Conservation (phyloP, 148 eudicot species). For the Silene conica region DNA sequence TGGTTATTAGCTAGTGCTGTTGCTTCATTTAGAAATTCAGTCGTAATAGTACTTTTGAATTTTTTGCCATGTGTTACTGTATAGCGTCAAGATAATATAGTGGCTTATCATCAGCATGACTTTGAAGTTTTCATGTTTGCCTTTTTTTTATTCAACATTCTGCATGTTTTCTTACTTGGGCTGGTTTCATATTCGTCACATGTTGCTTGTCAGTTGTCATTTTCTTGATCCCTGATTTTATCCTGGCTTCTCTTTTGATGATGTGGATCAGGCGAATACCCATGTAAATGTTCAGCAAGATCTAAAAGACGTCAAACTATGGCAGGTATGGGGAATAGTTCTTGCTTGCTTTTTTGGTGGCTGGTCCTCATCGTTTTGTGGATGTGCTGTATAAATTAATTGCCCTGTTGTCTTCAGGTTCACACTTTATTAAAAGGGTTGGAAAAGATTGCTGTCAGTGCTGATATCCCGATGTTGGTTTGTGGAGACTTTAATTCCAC, state of each 20-base stretch:
- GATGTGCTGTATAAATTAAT: background rate
- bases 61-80: background rate
- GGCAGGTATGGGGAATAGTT: conserved; percentile 59
- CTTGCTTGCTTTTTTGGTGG: background rate
- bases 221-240: conserved; percentile 9
- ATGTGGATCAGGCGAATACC: conserved; percentile 78
- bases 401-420: conserved; percentile 45
- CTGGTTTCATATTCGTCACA: background rate
- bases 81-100: background rate
- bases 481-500: conserved; percentile 96
- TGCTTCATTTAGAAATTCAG: no score
- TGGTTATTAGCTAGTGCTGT: background rate
- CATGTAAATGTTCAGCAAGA: conserved; percentile 92
- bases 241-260: background rate
- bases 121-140: background rate
- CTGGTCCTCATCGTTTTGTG: background rate
- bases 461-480: conserved; percentile 95
- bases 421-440: conserved; percentile 92
- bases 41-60: background rate
- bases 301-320: conserved; percentile 88
- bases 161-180: background rate
- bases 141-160: background rate
- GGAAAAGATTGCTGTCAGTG: conserved; percentile 96
- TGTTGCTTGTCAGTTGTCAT: background rate
- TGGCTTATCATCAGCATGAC: background rate